Base-by-base conservation (phyloP, 2,329 filamentous ascomycete species). In the Sporothrix globosa region DNA sequence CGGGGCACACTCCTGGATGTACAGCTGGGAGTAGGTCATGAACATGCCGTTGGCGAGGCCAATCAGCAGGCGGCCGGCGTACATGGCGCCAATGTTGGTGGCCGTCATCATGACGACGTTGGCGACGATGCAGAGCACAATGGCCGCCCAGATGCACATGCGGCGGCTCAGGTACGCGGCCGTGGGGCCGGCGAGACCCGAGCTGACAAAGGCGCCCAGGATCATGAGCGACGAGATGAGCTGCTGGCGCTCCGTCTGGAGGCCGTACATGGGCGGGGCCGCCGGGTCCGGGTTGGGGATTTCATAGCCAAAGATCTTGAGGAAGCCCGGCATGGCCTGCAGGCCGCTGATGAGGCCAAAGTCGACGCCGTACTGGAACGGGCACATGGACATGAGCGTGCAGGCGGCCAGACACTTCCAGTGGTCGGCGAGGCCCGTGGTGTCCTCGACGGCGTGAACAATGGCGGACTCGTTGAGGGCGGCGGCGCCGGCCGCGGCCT, bases 81-180 rank as follows among this genome's bases (percentile, higher is more conserved):
- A 88, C 5, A 88, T 81, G 0, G 82, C 84, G 19, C 80, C 84
- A 50, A 88, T 86, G 69, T 79, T 76, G 7, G 80, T 82, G 0
- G 84, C 86, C 3, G 82, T 80, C 84, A 88, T 87, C 86, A 88
- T 88, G 74, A 87, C 81, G 21, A 86, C 78, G 72, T 87, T 87
- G 19, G 85, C 80, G 3, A 84, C 77, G 72, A 79, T 81, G 73
- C 84, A 86, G 10, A 85, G 76, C 1, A 83, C n/a, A 70, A 83
- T 84, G 1, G 84, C 85, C 4, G 81, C 72, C 82, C 82, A 83
- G 9, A 84, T 77, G 39, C 80, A 81, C 30, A 79, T 72, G 44
- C 78, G 80, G 6, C 80, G 73, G 72, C 76, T 73, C 73, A 82
- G 14, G 71, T 75, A 73, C 0, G 74, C 73, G 0, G 81, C 80